phyloP scores from a whole-genome alignment of 1,139 yeast genomes.

The Yamadazyma sp. region DNA sequence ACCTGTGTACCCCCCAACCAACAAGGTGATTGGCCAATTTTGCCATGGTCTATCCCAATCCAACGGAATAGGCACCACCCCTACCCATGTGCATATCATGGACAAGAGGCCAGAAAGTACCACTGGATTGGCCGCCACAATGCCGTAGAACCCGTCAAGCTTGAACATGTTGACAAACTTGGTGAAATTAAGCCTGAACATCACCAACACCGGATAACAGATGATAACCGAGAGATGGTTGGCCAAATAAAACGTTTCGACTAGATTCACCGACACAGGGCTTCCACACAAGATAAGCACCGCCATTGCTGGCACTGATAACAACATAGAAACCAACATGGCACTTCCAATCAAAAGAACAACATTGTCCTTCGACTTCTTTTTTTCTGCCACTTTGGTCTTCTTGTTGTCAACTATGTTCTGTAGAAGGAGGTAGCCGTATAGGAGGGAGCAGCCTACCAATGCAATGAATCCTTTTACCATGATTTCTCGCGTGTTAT shows the following conservation, averaged over 20 bases:
- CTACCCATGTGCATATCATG: slow-evolving; percentile 83
- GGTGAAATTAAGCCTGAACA: slow-evolving; percentile 55
- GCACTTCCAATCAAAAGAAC: slow-evolving; percentile 37
- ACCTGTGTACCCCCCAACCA: slow-evolving; percentile 79
- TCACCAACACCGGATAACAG: slow-evolving; percentile 62
- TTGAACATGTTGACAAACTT: slow-evolving; percentile 24
- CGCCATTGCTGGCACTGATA: slow-evolving; percentile 53
- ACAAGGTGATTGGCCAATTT: slow-evolving; percentile 89
- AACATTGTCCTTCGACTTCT: slow-evolving; percentile 25
- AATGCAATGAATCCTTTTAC: slow-evolving; percentile 27
- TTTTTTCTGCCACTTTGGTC: slow-evolving; percentile 10
- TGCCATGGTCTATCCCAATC: slow-evolving; percentile 99
- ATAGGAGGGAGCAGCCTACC: slow-evolving; percentile 26
- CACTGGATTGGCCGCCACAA: slow-evolving; percentile 34
- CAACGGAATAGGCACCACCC: slow-evolving; percentile 89
- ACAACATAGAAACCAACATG: slow-evolving; percentile 39
- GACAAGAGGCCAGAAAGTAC: slow-evolving; percentile 48
- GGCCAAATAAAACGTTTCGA: slow-evolving; percentile 65
- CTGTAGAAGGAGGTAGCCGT: slow-evolving; percentile 23
- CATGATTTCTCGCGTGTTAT: slow-evolving; percentile 26
- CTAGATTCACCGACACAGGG: slow-evolving; percentile 58
- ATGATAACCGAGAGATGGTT: slow-evolving; percentile 64
- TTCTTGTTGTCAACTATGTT: slow-evolving; percentile 9
- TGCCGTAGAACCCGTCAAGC: slow-evolving; percentile 22
- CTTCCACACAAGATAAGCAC: slow-evolving; percentile 79